Percentiles rank a stretch among this genome's conserved stretches.
Evolutionary conservation across 2,329 filamentous ascomycete genomes (phyloP).

Genomic region (Scedosporium apiospermum): DNA sequence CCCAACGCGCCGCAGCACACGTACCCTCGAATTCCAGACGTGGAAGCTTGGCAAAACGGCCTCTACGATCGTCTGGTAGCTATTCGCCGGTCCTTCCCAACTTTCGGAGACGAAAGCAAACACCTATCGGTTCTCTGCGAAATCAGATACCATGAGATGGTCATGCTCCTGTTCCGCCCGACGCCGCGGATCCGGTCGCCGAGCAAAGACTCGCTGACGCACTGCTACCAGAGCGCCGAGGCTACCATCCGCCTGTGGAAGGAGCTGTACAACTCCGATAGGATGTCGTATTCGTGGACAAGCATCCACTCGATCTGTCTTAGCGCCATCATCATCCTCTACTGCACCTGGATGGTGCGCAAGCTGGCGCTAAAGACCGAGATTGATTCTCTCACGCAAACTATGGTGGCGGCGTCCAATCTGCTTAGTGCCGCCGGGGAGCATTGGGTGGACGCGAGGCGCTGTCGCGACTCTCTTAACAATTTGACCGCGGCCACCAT

Average conservation of each 20-base stretch:
- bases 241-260: conserved; percentile 30
- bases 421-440: conserved; percentile 41
- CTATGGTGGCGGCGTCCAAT: conserved; percentile 31
- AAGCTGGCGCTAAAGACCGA: conserved; percentile 26
- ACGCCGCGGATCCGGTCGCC: conserved; percentile 42
- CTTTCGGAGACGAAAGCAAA: conserved; percentile 7
- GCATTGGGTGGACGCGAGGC: conserved; percentile 40
- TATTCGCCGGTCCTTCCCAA: conserved; percentile 29
- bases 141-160: conserved; percentile 36
- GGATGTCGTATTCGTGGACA: conserved; percentile 36
- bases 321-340: conserved; percentile 37
- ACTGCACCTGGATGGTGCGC: conserved; percentile 37
- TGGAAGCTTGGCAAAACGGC: conserved; percentile 34
- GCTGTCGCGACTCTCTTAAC: conserved; percentile 33
- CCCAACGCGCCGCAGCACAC: conserved; percentile 36
- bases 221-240: conserved; percentile 33
- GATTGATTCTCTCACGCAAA: conserved; percentile 27
- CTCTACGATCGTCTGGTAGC: conserved; percentile 28
- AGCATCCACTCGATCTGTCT: conserved; percentile 39
- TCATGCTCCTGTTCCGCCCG: conserved; percentile 38
- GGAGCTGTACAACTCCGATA: conserved; percentile 31
- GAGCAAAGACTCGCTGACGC: conserved; percentile 24
- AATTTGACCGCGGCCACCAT: conserved; percentile 23
- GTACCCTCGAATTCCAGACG: conserved; percentile 33
- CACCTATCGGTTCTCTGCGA: conserved; percentile 26